phyloP scores from a whole-genome alignment of 495 filamentous ascomycete genomes.

The Aspergillus mulundensis region DNA sequence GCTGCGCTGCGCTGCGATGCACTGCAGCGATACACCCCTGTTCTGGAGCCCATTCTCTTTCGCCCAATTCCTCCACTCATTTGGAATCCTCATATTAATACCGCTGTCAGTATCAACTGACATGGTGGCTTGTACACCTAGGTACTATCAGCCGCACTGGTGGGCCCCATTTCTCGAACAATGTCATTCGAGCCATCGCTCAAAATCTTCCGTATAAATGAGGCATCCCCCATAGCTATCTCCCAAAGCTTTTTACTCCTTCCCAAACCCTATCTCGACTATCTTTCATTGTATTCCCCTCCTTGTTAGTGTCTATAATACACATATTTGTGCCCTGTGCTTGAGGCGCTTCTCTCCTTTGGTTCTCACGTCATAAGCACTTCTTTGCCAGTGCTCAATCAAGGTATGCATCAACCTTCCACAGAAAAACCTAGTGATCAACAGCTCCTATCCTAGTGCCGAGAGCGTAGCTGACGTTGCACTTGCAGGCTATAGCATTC shows the following conservation, averaged over 20 bases:
- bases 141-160: conserved; percentile 13
- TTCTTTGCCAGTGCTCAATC: not conserved
- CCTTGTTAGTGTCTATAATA: not conserved
- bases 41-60: not conserved
- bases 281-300: not conserved
- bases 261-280: not conserved
- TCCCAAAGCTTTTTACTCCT: not conserved
- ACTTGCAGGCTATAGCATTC: not conserved
- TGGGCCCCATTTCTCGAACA: not conserved
- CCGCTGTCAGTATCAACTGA: not conserved
- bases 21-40: not conserved
- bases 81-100: not conserved
- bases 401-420: not conserved
- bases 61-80: not conserved
- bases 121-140: conserved; percentile 9
- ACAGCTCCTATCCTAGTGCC: not conserved
- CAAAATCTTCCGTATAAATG: conserved; percentile 4
- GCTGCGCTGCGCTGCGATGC: too few relatives aligned
- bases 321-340: not conserved
- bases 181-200: not conserved
- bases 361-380: not conserved
- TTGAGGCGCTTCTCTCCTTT: not conserved
- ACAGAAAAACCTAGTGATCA: not conserved
- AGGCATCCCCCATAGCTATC: not conserved
- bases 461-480: not conserved